Base-by-base conservation (phyloP, 2,329 filamentous ascomycete genomes). In the Stenocarpella maydis region DNA sequence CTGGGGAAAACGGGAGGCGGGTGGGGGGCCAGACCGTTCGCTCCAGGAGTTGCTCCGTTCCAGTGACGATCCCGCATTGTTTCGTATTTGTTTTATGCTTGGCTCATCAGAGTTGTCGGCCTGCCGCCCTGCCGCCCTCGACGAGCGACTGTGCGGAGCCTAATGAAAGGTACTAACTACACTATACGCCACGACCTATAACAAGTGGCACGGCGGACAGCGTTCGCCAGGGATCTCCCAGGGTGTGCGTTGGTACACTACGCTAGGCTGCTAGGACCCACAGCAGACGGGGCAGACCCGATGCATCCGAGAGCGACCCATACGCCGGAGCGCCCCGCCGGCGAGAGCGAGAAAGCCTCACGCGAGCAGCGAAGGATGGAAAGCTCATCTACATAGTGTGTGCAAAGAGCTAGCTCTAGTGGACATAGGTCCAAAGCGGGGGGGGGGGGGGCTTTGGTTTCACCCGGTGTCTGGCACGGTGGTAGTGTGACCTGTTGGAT, bases 401-500 rank as follows among this genome's bases (percentile, higher is more conserved):
- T n/a, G n/a, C n/a, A 9, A 9, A 49, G 41, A 26, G 28, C 43
- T 37, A 63, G 43, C 45, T 49, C 28, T 19, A 26, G n/a, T n/a
- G n/a, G n/a, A n/a, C n/a, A n/a, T n/a, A n/a, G n/a, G n/a, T n/a
- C n/a, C n/a, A n/a, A n/a, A n/a, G n/a, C n/a, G n/a, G n/a, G n/a
- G n/a, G n/a, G n/a, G 28, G 58, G 28, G 49, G 58, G 58, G 58
- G 58, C n/a, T 26, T 12, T 34, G 43, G 58, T 63, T 63, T 63
- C 58, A 63, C 24, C 49, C 58, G 19, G 58, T 63, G 58, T 63
- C 58, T 63, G 58, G 41, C 43, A 49, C 43, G 58, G 28, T 43
- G 28, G 9, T 63, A 19, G 58, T 49, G 58, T 49, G 58, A 49
- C 41, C 58, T 49, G n/a, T 61, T 43, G 58, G 19, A 17, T 43